Conservation (phyloP, 2,329 filamentous ascomycete genomes). For the Neobulgaria alba region DNA sequence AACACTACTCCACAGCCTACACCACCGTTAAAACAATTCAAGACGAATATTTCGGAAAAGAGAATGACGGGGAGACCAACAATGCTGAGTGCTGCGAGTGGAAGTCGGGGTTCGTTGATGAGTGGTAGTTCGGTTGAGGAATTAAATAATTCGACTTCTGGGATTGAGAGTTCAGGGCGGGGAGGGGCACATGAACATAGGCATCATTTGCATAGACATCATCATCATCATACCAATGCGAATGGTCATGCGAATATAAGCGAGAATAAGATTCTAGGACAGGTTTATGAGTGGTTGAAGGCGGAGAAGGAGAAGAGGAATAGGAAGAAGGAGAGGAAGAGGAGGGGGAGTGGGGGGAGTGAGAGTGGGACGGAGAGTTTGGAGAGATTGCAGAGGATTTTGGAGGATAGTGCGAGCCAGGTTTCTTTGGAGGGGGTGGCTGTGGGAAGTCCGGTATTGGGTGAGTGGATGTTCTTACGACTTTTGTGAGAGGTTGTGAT, state of each 20-base stretch:
- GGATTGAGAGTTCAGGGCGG: neutral
- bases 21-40: slow-evolving; percentile 24
- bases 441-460: neutral
- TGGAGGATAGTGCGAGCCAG: slow-evolving; percentile 46
- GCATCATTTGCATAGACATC: slow-evolving; percentile 19
- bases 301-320: slow-evolving; percentile 64
- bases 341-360: slow-evolving; percentile 51
- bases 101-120: slow-evolving; percentile 17
- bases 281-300: slow-evolving; percentile 77
- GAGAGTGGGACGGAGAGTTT: slow-evolving; percentile 66
- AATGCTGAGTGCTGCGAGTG: slow-evolving; percentile 13
- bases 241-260: slow-evolving; percentile 39
- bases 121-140: slow-evolving; percentile 24
- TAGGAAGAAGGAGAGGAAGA: slow-evolving; percentile 36
- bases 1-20: slow-evolving; percentile 4
- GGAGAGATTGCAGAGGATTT: slow-evolving; percentile 71
- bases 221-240: slow-evolving; percentile 2
- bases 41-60: slow-evolving; percentile 15
- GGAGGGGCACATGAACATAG: slow-evolving; percentile 9
- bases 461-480: too few relatives aligned
- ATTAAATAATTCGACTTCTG: slow-evolving; percentile 8
- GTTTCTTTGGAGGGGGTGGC: neutral
- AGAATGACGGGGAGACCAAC: slow-evolving; percentile 23
- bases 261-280: slow-evolving; percentile 51
- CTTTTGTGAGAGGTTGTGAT: too few relatives aligned